phyloP scores from a whole-genome alignment of 2,329 filamentous ascomycete genomes.

The Colletotrichum chlorophyti region DNA sequence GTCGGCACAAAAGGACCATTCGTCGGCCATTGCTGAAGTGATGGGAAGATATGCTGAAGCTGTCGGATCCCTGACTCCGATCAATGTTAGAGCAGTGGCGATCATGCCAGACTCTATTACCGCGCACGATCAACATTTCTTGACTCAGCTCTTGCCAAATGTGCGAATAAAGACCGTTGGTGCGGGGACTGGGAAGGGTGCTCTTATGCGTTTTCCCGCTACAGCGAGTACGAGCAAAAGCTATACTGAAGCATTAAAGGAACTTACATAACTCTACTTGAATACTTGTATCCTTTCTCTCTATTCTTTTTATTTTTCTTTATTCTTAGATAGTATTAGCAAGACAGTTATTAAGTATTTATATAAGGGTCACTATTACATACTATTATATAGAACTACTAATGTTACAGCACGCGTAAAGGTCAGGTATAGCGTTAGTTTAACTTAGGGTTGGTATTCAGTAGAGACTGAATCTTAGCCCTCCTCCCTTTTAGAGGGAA shows the following conservation, averaged over 20 bases:
- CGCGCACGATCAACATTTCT: background rate
- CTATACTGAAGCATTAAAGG: background rate
- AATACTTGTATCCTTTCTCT: too few relatives aligned
- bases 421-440: too few relatives aligned
- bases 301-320: too few relatives aligned
- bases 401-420: too few relatives aligned
- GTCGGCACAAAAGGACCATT: background rate
- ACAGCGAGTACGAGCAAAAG: background rate
- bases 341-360: too few relatives aligned
- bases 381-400: too few relatives aligned
- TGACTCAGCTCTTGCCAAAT: background rate
- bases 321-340: too few relatives aligned
- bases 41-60: background rate
- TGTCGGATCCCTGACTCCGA: background rate
- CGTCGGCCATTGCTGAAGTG: background rate
- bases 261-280: too few relatives aligned
- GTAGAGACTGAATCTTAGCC: too few relatives aligned
- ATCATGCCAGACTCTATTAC: background rate
- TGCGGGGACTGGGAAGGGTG: background rate
- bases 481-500: too few relatives aligned
- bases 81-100: background rate
- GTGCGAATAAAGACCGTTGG: background rate
- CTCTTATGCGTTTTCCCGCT: background rate
- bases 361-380: too few relatives aligned
- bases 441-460: too few relatives aligned